phyloP scores from a whole-genome alignment of 352 stramenopile genomes.

The Globisporangium acanthophoron region DNA sequence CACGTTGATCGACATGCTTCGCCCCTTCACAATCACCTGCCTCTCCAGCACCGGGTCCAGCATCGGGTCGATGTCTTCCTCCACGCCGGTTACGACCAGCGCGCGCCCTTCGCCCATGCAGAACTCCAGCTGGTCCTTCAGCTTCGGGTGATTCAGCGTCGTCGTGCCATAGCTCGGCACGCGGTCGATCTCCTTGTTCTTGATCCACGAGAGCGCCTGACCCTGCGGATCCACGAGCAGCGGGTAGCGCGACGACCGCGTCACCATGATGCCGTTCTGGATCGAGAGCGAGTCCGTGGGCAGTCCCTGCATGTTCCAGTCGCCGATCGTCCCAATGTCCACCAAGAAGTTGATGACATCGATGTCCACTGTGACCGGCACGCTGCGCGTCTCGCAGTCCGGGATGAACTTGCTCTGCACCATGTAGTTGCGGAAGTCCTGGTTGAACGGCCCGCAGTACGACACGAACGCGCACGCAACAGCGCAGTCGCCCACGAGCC shows the following conservation, averaged over 20 bases:
- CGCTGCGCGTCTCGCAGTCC: constrained; percentile 88
- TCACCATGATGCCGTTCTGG: constrained; percentile 99
- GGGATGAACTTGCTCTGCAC: constrained; percentile 95
- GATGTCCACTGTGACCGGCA: constrained; percentile 94
- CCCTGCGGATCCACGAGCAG: constrained; percentile 97
- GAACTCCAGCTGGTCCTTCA: constrained; percentile 98
- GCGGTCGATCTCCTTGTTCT: constrained; percentile 91
- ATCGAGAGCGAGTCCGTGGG: constrained; percentile 96
- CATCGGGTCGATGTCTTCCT: constrained; percentile 99
- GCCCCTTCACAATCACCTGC: constrained; percentile 95
- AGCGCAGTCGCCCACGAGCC: constrained; percentile 96
- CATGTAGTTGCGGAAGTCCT: constrained; percentile 96
- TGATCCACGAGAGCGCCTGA: constrained; percentile 97
- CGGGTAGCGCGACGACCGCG: constrained; percentile 93
- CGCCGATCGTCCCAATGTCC: constrained; percentile 96
- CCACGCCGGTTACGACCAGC: constrained; percentile 92
- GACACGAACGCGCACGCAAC: constrained; percentile 97
- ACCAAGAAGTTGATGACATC: constrained; percentile 97
- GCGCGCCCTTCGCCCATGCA: constrained; percentile 96
- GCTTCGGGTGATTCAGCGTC: constrained; percentile 94
- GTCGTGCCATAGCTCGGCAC: constrained; percentile 95
- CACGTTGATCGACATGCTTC: constrained; percentile 96
- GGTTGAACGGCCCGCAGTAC: constrained; percentile 98
- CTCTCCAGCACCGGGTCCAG: constrained; percentile 97
- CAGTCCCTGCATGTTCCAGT: constrained; percentile 98